phyloP scores from a whole-genome alignment of 108 stramenopile genomes.

The Cyclotella baltica region DNA sequence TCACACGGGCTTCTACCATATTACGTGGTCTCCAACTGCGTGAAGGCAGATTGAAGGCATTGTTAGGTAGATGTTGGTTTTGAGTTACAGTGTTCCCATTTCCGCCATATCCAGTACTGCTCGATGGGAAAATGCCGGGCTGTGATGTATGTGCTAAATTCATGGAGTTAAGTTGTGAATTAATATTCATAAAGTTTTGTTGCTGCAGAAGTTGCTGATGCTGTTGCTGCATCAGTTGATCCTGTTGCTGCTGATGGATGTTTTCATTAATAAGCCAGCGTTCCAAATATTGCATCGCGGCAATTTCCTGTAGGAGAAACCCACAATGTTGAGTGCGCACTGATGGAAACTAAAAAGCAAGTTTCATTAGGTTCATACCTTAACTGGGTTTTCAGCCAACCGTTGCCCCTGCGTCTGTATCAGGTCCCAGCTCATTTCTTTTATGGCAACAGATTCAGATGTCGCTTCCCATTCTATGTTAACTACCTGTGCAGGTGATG shows the following conservation, averaged over 20 bases:
- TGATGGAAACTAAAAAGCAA: background rate
- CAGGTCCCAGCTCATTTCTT: constrained; percentile 86
- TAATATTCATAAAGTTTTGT: background rate
- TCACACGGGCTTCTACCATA: constrained; percentile 68
- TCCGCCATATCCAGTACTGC: constrained; percentile 7
- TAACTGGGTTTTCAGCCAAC: constrained; percentile 86
- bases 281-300: constrained; percentile 84
- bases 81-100: constrained; percentile 2
- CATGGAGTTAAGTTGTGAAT: constrained; percentile 30
- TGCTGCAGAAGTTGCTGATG: background rate
- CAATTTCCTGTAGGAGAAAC: constrained; percentile 54
- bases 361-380: constrained; percentile 14
- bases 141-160: constrained; percentile 21
- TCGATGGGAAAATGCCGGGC: constrained; percentile 3
- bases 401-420: constrained; percentile 66
- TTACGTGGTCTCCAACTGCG: constrained; percentile 16
- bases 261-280: constrained; percentile 40
- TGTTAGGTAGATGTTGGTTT: constrained; percentile 13
- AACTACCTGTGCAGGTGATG: constrained; percentile 20
- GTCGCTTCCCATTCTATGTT: constrained; percentile 85
- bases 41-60: background rate
- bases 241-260: constrained; percentile 25
- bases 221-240: constrained; percentile 10
- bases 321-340: background rate
- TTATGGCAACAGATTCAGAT: constrained; percentile 77